Evolutionary conservation across 2,329 filamentous ascomycete genomes (phyloP), one percentile per base, ranked within the genome.

Genomic region (Myriosclerotinia scirpicola): DNA sequence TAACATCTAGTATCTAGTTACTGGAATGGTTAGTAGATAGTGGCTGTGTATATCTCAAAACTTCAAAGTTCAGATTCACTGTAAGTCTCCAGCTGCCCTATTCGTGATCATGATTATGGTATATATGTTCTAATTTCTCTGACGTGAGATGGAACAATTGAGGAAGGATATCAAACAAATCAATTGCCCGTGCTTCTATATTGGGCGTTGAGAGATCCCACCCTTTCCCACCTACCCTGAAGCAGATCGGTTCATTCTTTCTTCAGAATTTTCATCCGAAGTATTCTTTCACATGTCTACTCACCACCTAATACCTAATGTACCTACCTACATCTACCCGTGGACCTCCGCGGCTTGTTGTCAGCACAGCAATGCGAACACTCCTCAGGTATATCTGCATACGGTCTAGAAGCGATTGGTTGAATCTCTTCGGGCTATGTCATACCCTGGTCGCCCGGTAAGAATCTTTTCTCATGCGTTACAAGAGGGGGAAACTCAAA

Each of bases 81-180:
- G 58, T 50, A 38, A 26, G 58, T 60, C n/a, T n/a, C n/a, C n/a
- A n/a, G n/a, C n/a, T 60, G 17, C 36, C 61, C 14, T 46, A 65
- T 65, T 60, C 42, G 54, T 44, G 22, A 15, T 38, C 2, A 17
- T 8, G 11, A 40, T 40, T 12, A 5, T 40, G 38, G 38, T 34
- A 34, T 34, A 34, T 34, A 34, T 34, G 30, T 34, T 34, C 30
- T 34, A 38, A 53, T 44, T 53, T 65, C 55, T 65, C 54, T 65
- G 64, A 65, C 46, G 64, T 61, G 55, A 65, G 64, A 65, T 65
- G 64, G 64, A 65, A 65, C 64, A 65, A 40, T 30, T 15, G 50
- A 44, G 46, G 48, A 59, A 26, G 26, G 55, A 53, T 61, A 34
- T 34, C 54, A 65, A 61, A 65, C 48, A 60, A 42, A 26, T 30